Percentiles rank a stretch among this genome's conserved stretches.
Conservation (phyloP, 2,329 filamentous ascomycete genomes). For the Ascomycota sp. region DNA sequence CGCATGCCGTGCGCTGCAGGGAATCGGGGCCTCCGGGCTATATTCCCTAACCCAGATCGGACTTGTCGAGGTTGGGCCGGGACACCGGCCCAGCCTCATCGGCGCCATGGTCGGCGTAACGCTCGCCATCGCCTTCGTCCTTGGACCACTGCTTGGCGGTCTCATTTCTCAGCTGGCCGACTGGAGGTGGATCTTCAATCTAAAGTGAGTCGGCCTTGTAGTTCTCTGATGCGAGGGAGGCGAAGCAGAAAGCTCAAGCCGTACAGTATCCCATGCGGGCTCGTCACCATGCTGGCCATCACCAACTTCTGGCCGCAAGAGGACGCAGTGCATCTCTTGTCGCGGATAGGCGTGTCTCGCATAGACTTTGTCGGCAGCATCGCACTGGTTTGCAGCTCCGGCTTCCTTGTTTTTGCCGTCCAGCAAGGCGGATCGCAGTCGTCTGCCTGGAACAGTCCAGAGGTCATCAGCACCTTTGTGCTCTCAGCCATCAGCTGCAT, state of each 20-base stretch:
- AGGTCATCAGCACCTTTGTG: conserved; percentile 25
- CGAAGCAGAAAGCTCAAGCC: conserved; percentile 2
- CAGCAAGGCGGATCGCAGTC: conserved; percentile 32
- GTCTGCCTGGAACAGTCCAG: conserved; percentile 26
- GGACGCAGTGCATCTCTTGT: conserved; percentile 13
- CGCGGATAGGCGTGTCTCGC: conserved; percentile 19
- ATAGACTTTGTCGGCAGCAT: conserved; percentile 30
- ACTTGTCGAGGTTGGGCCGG: conserved; percentile 32
- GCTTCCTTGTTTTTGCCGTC: conserved; percentile 31
- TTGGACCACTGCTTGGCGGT: conserved; percentile 35
- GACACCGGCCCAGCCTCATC: conserved; percentile 27
- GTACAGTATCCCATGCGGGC: conserved; percentile 25
- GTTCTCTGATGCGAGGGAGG: neutral
- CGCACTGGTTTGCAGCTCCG: conserved; percentile 26
- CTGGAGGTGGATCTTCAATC: conserved; percentile 39
- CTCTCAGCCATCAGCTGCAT: conserved; percentile 25
- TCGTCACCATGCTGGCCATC: conserved; percentile 22
- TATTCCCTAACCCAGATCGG: conserved; percentile 37
- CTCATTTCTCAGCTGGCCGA: conserved; percentile 27
- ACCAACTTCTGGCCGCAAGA: conserved; percentile 23
- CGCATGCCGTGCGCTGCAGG: conserved; percentile 33
- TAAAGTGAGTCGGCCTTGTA: conserved; percentile 24
- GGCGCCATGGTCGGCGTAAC: conserved; percentile 32
- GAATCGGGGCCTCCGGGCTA: conserved; percentile 36
- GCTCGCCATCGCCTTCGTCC: conserved; percentile 32